Evolutionary conservation across 306 rosid species (phyloP).

Genomic region (barrel medic (Medicago truncatula)): DNA sequence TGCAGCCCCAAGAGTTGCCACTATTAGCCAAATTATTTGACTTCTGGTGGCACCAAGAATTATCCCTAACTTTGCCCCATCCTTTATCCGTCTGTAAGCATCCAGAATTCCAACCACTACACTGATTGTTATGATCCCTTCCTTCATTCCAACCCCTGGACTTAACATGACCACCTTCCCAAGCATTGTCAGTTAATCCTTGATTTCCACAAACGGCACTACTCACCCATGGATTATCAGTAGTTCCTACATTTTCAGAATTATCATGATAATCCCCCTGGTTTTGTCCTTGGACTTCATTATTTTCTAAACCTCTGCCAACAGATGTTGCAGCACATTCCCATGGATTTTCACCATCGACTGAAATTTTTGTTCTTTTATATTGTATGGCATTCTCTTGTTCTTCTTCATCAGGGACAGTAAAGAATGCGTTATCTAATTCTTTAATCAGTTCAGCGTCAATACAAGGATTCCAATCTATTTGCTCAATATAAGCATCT

Average conservation of each 20-base stretch:
- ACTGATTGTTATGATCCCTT: conserved; percentile 15
- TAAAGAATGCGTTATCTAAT: conserved; percentile 54
- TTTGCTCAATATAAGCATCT: conserved; percentile 58
- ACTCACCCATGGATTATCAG: conserved; percentile 61
- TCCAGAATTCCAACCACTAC: conserved; percentile 44
- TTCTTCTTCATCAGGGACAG: conserved; percentile 60
- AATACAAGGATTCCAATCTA: conserved; percentile 76
- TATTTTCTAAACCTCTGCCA: conserved; percentile 31
- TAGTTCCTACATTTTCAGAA: conserved; percentile 38
- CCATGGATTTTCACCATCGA: conserved; percentile 50
- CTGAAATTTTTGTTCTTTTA: conserved; percentile 57
- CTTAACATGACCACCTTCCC: conserved; percentile 48
- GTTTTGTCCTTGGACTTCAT: conserved; percentile 40
- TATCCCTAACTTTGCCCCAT: conserved; percentile 51
- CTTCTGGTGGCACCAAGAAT: conserved; percentile 49
- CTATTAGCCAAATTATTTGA: conserved; percentile 37
- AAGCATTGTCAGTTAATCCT: conserved; percentile 47
- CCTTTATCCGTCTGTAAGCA: conserved; percentile 37
- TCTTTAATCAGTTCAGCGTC: conserved; percentile 73
- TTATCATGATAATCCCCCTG: conserved; percentile 40
- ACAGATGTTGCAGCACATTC: conserved; percentile 41
- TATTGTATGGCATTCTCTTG: conserved; percentile 41
- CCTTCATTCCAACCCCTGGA: conserved; percentile 50
- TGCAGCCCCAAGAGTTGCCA: conserved; percentile 46
- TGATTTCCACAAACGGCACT: conserved; percentile 39